Evolutionary conservation across 108 stramenopile genomes (phyloP).

Genomic region (Discostella stelligeroides): DNA sequence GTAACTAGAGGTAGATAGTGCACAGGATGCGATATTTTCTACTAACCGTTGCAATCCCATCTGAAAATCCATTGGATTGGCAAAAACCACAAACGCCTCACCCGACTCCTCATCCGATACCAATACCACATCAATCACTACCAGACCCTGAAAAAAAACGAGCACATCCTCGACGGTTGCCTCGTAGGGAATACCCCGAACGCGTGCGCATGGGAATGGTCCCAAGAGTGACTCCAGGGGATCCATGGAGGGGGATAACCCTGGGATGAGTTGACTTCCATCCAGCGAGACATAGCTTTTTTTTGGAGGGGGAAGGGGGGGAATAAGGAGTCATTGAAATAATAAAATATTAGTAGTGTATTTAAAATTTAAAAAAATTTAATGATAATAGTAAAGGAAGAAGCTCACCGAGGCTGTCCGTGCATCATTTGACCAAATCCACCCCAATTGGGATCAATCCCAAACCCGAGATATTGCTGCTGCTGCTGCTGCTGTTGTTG

Average conservation of each 20-base stretch:
- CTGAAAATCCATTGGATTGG: conserved; percentile 94
- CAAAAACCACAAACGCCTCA: conserved; percentile 92
- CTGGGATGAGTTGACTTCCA: conserved; percentile 54
- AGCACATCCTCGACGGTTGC: conserved; percentile 92
- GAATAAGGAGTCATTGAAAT: neutral
- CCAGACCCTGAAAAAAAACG: conserved; percentile 92
- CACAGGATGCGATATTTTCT: neutral
- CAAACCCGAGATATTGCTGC: conserved; percentile 36
- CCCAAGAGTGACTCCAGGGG: conserved; percentile 86
- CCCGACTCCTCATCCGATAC: conserved; percentile 56
- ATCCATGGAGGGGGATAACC: conserved; percentile 74
- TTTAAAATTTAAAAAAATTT: neutral
- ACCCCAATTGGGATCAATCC: conserved; percentile 55
- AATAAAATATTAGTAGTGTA: too few species aligned
- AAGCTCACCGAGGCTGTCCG: conserved; percentile 35
- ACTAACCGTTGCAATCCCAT: conserved; percentile 90
- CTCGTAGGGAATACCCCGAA: conserved; percentile 90
- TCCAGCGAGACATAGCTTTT: conserved; percentile 30
- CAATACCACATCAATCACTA: conserved; percentile 90
- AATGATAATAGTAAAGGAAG: neutral
- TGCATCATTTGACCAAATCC: conserved; percentile 47
- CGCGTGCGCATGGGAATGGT: conserved; percentile 91
- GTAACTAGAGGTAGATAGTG: neutral
- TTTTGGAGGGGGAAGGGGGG: neutral
- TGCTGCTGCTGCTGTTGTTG: conserved; percentile 27